Conservation (phyloP, 2,329 filamentous ascomycete genomes). For the Stagonosporopsis chrysanthemi region DNA sequence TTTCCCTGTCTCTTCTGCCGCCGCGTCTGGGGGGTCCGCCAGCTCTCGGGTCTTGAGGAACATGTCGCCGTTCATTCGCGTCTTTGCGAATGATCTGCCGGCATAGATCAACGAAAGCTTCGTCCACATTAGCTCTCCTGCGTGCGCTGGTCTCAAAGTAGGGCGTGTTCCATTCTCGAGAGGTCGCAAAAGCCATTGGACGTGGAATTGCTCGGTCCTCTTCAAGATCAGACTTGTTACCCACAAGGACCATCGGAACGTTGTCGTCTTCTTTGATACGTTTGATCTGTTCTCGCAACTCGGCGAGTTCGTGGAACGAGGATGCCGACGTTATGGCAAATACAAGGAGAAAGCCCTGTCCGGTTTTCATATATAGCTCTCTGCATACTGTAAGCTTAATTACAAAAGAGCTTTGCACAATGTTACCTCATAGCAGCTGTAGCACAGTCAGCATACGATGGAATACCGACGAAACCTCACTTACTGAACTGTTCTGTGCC, state of each 20-base stretch:
- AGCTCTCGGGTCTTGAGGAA: constrained; percentile 24
- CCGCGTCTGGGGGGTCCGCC: constrained; percentile 16
- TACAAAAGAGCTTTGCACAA: constrained; percentile 21
- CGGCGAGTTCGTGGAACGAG: constrained; percentile 81
- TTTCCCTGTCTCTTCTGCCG: constrained; percentile 14
- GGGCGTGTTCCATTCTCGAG: constrained; percentile 86
- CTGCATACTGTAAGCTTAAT: constrained; percentile 29
- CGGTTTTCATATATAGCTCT: constrained; percentile 79
- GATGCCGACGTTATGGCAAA: constrained; percentile 89
- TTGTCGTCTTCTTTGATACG: constrained; percentile 89
- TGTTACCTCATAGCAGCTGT: constrained; percentile 48
- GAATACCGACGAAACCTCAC: constrained; percentile 42
- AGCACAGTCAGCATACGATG: constrained; percentile 24
- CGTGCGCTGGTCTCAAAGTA: constrained; percentile 92
- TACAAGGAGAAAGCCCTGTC: constrained; percentile 88
- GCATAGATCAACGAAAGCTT: constrained; percentile 86
- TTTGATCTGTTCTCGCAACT: constrained; percentile 86
- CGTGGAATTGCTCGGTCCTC: constrained; percentile 82
- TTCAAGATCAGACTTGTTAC: constrained; percentile 90
- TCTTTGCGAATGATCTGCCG: constrained; percentile 83
- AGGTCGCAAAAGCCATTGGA: constrained; percentile 80
- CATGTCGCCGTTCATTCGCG: constrained; percentile 52
- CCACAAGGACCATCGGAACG: constrained; percentile 87
- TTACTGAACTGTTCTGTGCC: constrained; percentile 92
- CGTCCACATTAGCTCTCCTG: constrained; percentile 85